Evolutionary conservation across 169 alveolate species (phyloP).

Genomic region (Fabrea salina): DNA sequence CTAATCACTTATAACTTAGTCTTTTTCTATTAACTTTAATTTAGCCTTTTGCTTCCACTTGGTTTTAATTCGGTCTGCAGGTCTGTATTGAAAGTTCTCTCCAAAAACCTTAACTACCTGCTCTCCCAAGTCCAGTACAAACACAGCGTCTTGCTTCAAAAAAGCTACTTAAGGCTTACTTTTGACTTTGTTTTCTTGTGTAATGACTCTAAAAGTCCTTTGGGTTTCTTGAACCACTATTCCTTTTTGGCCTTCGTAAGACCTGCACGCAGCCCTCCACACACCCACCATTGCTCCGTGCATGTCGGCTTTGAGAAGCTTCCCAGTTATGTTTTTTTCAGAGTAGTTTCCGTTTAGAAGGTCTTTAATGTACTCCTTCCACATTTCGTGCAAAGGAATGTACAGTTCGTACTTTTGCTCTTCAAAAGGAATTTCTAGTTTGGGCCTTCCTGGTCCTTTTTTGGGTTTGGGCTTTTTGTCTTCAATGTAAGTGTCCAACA

Average conservation of each 20-base stretch:
- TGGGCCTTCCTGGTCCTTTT: slow-evolving; percentile 29
- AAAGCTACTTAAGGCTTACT: slow-evolving; percentile 5
- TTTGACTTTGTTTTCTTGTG: slow-evolving; percentile 22
- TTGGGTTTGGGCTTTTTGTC: neutral
- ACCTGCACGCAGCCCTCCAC: slow-evolving; percentile 9
- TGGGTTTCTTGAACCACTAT: slow-evolving; percentile 20
- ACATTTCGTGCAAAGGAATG: slow-evolving; percentile 22
- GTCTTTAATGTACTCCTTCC: slow-evolving; percentile 20
- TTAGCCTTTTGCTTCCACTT: slow-evolving; percentile 18
- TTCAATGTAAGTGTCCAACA: slow-evolving; percentile 17
- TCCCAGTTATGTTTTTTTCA: neutral
- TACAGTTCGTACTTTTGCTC: slow-evolving; percentile 18
- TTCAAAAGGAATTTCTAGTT: slow-evolving; percentile 11
- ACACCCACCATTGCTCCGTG: slow-evolving; percentile 19
- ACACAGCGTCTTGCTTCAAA: slow-evolving; percentile 14
- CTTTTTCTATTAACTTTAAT: slow-evolving; percentile 14
- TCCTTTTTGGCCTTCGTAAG: slow-evolving; percentile 27
- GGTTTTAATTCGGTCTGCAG: neutral
- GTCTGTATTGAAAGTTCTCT: slow-evolving; percentile 12
- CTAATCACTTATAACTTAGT: too few species aligned
- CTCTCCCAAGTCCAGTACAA: neutral
- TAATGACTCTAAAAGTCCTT: slow-evolving; percentile 26
- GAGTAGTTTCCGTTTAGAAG: neutral
- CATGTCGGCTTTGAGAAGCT: slow-evolving; percentile 30
- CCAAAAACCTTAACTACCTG: slow-evolving; percentile 14